A percentile compares a stretch with the other conserved stretches of the same genome.
Evolutionary conservation across 208 protist genomes (phyloP).

Genomic region (Trypanosoma rangeli): DNA sequence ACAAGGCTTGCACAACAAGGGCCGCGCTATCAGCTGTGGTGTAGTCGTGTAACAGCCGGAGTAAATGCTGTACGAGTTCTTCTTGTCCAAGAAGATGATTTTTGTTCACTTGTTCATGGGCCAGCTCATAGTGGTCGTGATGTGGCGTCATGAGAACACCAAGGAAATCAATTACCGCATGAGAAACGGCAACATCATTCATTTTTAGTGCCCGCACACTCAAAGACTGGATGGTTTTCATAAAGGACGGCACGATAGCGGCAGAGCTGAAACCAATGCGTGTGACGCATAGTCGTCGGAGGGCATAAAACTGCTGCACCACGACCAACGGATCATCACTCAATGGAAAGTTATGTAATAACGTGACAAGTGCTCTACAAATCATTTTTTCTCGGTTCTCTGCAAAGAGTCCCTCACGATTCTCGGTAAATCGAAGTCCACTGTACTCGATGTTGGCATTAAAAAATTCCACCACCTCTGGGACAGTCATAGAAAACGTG

Average conservation of each 20-base stretch:
- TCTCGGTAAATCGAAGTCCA: conserved; percentile 87
- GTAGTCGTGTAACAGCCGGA: conserved; percentile 72
- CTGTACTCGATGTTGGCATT: conserved; percentile 90
- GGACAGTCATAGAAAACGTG: conserved; percentile 16
- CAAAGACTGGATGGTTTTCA: conserved; percentile 49
- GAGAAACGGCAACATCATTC: conserved; percentile 62
- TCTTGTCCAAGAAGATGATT: conserved; percentile 72
- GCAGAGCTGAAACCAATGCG: conserved; percentile 88
- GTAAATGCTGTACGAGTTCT: conserved; percentile 65
- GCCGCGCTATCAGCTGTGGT: conserved; percentile 70
- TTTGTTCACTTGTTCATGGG: conserved; percentile 90
- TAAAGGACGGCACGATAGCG: conserved; percentile 64
- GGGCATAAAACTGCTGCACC: conserved; percentile 70
- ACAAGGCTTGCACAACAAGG: conserved; percentile 73
- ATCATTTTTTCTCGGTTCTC: conserved; percentile 93
- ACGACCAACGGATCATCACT: conserved; percentile 35
- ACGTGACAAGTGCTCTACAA: conserved; percentile 54
- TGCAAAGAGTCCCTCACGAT: conserved; percentile 87
- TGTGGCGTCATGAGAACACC: conserved; percentile 91
- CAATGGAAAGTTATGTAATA: conserved; percentile 58
- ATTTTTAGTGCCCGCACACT: conserved; percentile 69
- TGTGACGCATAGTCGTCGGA: conserved; percentile 84
- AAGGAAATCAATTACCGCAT: conserved; percentile 88
- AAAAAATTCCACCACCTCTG: conserved; percentile 72
- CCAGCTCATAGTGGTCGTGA: conserved; percentile 92